A percentile compares a stretch with the other conserved stretches of the same genome.
Evolutionary conservation across 495 filamentous ascomycete genomes (phyloP).

Genomic region (Aspergillus kassunensis): DNA sequence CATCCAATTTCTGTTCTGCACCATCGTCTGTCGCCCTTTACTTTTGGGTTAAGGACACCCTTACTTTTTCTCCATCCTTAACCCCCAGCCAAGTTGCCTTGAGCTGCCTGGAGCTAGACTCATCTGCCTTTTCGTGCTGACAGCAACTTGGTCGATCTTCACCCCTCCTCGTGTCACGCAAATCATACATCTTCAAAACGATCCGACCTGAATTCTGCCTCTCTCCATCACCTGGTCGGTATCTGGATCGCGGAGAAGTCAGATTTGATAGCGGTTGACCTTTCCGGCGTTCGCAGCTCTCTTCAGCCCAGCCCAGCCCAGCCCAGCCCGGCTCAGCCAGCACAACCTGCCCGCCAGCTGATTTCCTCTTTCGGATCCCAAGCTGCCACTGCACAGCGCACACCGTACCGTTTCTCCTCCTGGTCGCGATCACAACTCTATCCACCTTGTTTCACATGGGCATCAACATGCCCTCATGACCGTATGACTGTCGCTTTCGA

Average conservation of each 20-base stretch:
- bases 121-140: conserved; percentile 1
- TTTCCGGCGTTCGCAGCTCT: too few species aligned
- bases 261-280: neutral
- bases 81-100: too few species aligned
- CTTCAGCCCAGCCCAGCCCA: neutral
- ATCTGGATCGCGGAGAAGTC: too few species aligned
- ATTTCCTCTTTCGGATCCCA: conserved; percentile 13
- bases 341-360: conserved; percentile 1
- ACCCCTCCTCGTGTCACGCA: conserved; percentile 14
- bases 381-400: neutral
- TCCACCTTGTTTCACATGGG: neutral
- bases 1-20: too few species aligned
- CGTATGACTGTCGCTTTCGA: conserved; percentile 19
- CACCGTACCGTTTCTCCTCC: neutral
- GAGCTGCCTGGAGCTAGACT: too few species aligned
- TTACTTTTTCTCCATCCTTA: too few species aligned
- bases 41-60: too few species aligned
- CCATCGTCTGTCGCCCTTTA: too few species aligned
- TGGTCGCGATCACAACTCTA: neutral
- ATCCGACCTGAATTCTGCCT: neutral
- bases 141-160: conserved; percentile 6
- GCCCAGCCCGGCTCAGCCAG: neutral
- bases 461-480: conserved; percentile 23
- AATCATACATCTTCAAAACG: neutral
- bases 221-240: neutral